Evolutionary conservation across 805 yeast species (phyloP).

Genomic region (Candida xiaguanensis): DNA sequence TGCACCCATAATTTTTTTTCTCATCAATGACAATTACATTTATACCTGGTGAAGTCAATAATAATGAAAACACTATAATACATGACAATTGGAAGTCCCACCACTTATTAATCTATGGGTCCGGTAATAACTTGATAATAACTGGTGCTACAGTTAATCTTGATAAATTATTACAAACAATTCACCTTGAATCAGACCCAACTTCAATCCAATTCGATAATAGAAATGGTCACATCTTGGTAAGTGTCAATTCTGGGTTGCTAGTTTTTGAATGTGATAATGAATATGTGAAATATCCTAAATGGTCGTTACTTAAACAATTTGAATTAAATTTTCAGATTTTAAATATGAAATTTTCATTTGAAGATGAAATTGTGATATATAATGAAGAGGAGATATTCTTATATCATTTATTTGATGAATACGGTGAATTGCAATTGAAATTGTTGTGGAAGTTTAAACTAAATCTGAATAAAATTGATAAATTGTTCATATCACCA

Average conservation of each 20-base stretch:
- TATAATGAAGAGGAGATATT: conserved; percentile 53
- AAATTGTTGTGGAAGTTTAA: conserved; percentile 42
- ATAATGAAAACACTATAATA: conserved; percentile 49
- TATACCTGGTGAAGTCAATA: conserved; percentile 83
- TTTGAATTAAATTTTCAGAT: conserved; percentile 20
- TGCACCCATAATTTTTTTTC: conserved; percentile 46
- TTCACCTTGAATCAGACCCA: conserved; percentile 68
- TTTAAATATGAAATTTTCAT: conserved; percentile 54
- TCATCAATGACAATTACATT: conserved; percentile 56
- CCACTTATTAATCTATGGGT: conserved; percentile 68
- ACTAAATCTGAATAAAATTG: conserved; percentile 58
- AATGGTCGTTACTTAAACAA: conserved; percentile 42
- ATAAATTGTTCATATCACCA: conserved; percentile 55
- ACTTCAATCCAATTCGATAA: conserved; percentile 60
- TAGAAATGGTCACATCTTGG: conserved; percentile 55
- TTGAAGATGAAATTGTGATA: conserved; percentile 50
- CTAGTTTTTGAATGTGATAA: conserved; percentile 55
- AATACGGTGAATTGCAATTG: conserved; percentile 39
- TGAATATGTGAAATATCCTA: conserved; percentile 39
- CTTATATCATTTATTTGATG: conserved; percentile 50
- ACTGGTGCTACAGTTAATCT: conserved; percentile 16
- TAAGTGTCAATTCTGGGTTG: conserved; percentile 44
- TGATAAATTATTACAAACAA: conserved; percentile 60
- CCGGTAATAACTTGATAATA: conserved; percentile 80
- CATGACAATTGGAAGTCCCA: conserved; percentile 65